Percentiles rank a stretch among this genome's conserved stretches.
Conservation (phyloP, 2,329 filamentous ascomycete genomes). For the Pleoardoris graminearum region DNA sequence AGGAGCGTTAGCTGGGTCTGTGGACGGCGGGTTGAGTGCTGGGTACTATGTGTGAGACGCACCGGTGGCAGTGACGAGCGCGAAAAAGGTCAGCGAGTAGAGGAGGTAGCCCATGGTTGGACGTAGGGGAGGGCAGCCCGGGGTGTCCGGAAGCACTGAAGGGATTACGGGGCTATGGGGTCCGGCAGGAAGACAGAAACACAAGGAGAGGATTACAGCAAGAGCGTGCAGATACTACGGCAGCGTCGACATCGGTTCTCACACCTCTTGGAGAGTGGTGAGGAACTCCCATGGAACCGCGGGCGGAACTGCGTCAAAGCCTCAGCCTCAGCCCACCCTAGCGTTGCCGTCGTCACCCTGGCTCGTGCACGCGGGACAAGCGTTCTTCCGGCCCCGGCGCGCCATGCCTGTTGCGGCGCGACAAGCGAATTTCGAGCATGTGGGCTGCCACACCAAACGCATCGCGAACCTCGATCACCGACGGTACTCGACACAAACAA, state of each 20-base stretch:
- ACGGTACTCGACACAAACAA: constrained; percentile 31
- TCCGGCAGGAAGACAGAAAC: neutral
- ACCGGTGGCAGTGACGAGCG: constrained; percentile 73
- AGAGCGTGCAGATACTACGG: neutral
- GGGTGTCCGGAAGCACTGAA: constrained; percentile 21
- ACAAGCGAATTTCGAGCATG: constrained; percentile 20
- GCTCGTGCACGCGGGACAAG: constrained; percentile 15
- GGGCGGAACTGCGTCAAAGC: neutral
- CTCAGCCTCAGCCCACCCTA: neutral
- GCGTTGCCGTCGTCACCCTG: no score
- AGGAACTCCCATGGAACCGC: neutral
- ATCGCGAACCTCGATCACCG: constrained; percentile 20
- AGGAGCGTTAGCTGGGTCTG: no score
- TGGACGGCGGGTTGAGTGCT: constrained; percentile 21
- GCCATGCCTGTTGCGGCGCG: constrained; percentile 32
- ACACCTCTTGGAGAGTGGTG: neutral
- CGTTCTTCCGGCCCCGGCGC: constrained; percentile 27
- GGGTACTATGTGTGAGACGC: constrained; percentile 29
- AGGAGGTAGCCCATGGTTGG: constrained; percentile 75
- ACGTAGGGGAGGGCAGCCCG: constrained; percentile 10
- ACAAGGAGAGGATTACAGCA: neutral
- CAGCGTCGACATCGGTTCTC: neutral
- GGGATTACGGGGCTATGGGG: constrained; percentile 11
- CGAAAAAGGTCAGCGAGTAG: constrained; percentile 73
- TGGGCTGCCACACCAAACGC: constrained; percentile 15